Conservation (phyloP, 305 asterid species). For the Stenogyne calaminthoides region DNA sequence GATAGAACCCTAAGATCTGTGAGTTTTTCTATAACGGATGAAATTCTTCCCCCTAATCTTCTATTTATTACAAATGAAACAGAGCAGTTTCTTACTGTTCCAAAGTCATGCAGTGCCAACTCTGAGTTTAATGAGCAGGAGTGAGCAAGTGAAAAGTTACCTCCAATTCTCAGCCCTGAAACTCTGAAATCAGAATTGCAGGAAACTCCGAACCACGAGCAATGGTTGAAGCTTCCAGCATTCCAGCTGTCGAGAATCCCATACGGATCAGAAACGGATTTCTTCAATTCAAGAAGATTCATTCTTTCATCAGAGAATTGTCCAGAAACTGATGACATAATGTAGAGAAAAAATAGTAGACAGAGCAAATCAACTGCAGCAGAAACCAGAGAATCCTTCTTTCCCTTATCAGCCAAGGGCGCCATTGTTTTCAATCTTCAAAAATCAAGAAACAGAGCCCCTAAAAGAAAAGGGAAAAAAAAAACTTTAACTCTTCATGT, state of each 20-base stretch:
- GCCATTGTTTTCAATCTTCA: conserved; percentile 31
- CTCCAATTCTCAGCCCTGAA: conserved; percentile 36
- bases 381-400: conserved; percentile 22
- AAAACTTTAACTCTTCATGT: background rate
- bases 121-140: conserved; percentile 35
- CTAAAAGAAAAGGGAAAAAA: conserved; percentile 10
- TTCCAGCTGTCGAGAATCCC: conserved; percentile 53
- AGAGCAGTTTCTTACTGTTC: conserved; percentile 40
- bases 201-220: conserved; percentile 58
- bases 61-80: conserved; percentile 15
- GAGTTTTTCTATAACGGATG: conserved; percentile 40
- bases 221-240: conserved; percentile 34
- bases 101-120: conserved; percentile 39
- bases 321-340: conserved; percentile 38
- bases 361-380: conserved; percentile 36
- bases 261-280: conserved; percentile 42
- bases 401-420: conserved; percentile 26
- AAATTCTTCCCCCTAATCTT: conserved; percentile 42
- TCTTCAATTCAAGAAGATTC: conserved; percentile 47
- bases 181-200: conserved; percentile 46
- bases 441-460: conserved; percentile 13
- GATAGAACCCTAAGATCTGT: conserved; percentile 49
- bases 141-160: conserved; percentile 42
- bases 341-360: conserved; percentile 24
- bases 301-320: conserved; percentile 37